Base-by-base conservation (phyloP, 345 rosid genomes). In the Murraya koenigii region DNA sequence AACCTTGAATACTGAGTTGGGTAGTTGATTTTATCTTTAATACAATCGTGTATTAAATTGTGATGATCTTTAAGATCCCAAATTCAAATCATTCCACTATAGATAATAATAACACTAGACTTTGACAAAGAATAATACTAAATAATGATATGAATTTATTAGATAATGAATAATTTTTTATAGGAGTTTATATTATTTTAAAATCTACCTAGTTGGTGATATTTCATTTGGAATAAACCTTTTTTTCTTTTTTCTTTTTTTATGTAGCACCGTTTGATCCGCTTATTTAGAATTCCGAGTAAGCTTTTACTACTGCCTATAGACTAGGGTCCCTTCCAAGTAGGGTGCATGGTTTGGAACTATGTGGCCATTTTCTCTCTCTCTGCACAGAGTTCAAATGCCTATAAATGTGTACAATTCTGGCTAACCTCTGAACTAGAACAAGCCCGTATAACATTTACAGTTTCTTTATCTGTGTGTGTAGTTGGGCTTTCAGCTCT, bases 1-100 rank as follows among this genome's bases (percentile, higher is more conserved):
- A 80, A 77, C 79, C 85, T 85, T 85, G 88, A 83, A 82, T 85
- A 84, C 78, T 79, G 82, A 82, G 83, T 80, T 82, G 82, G 83
- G 80, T 66, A 30, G 66, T 69, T 23, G 56, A 52, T 52, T 52
- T 44, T 52, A 52, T 52, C 56, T 52, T 52, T 52, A 52, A 52
- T 52, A 52, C 22, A 15, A 52, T 17, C 56, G 1, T 5, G 20
- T 52, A 52, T 52, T 52, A 52, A 17, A 5, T 52, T 52, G 56
- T 15, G 56, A 52, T 15, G 7, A 5, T 52, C 56, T 52, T 52
- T 52, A 17, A 52, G 20, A 52, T 52, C 22, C 56, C 56, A 15
- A 52, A 4, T 5, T 52, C 56, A 52, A 52, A 52, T 2, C 56
- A 11, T 11, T 13, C 49, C 49, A 44, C 49, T 44, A 44, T 3